These are phyloP conservation scores for Phaffia tasmanica DNA, from an alignment of 768 basidiomycete species.

Conservation along the genomic window DNA sequence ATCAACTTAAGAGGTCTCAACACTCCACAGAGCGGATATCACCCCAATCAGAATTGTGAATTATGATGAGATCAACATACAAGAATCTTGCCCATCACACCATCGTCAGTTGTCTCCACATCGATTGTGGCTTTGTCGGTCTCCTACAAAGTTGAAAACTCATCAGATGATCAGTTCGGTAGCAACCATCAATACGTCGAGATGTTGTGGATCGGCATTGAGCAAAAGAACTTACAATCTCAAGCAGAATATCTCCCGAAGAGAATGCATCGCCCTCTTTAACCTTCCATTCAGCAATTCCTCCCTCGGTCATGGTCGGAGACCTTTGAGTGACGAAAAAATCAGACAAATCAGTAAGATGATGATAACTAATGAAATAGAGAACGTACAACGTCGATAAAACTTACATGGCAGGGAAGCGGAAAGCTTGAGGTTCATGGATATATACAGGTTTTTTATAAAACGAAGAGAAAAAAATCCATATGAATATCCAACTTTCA, in stretches of 20 bases:
- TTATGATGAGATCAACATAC: conserved; percentile 25
- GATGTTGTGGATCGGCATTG: too few species aligned
- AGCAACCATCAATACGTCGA: not conserved
- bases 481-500: not conserved
- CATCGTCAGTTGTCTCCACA: conserved; percentile 40
- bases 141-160: conserved; percentile 34
- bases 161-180: conserved; percentile 24
- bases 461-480: not conserved
- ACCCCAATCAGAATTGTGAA: not conserved
- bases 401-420: conserved; percentile 25
- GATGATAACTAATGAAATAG: not conserved
- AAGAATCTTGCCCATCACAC: conserved; percentile 39
- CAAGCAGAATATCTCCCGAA: conserved; percentile 74
- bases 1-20: not conserved
- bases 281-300: conserved; percentile 82
- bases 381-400: not conserved
- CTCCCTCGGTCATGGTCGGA: conserved; percentile 92
- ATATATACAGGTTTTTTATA: not conserved
- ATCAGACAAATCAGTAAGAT: not conserved
- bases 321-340: conserved; percentile 42
- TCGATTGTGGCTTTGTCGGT: conserved; percentile 41
- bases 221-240: conserved; percentile 52
- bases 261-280: conserved; percentile 66
- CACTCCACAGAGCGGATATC: conserved; percentile 32
- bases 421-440: conserved; percentile 24